Conservation (phyloP, 2,329 filamentous ascomycete species). For the Aspergillus sp. region DNA sequence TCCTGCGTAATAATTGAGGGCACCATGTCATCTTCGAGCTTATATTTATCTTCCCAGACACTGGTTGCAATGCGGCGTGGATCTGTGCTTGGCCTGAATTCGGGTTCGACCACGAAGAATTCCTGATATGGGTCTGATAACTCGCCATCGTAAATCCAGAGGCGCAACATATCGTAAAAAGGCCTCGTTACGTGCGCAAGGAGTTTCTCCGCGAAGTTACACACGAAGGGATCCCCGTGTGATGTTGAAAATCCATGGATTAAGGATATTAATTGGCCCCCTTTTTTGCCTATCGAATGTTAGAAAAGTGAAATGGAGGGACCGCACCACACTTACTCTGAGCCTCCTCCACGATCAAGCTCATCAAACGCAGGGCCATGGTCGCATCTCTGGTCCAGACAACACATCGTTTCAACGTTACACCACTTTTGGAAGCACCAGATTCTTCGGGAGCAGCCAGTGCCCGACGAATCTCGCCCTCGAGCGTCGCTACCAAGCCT, state of each 20-base stretch:
- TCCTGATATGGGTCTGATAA: constrained; percentile 93
- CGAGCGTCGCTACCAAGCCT: constrained; percentile 84
- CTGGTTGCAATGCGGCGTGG: constrained; percentile 66
- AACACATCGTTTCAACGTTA: constrained; percentile 91
- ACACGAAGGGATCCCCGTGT: constrained; percentile 92
- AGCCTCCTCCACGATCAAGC: constrained; percentile 88
- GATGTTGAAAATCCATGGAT: constrained; percentile 93
- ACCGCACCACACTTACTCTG: constrained; percentile 54
- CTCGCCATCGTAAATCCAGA: constrained; percentile 98
- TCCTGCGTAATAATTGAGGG: constrained; percentile 90
- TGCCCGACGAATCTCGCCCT: constrained; percentile 85
- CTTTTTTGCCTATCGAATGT: constrained; percentile 59
- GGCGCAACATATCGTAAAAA: constrained; percentile 93
- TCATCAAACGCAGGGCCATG: constrained; percentile 91
- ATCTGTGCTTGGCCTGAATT: constrained; percentile 52
- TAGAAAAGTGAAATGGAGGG: constrained; percentile 5
- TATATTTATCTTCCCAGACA: constrained; percentile 98
- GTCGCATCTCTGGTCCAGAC: constrained; percentile 98
- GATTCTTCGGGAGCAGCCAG: constrained; percentile 68
- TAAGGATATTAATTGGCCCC: constrained; percentile 87
- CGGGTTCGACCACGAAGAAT: constrained; percentile 90
- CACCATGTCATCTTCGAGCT: constrained; percentile 79
- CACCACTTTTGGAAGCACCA: constrained; percentile 79
- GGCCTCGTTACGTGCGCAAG: constrained; percentile 84
- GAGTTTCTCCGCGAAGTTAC: constrained; percentile 86